Conservation (phyloP, 169 alveolate genomes). For the Cytauxzoon felis region DNA sequence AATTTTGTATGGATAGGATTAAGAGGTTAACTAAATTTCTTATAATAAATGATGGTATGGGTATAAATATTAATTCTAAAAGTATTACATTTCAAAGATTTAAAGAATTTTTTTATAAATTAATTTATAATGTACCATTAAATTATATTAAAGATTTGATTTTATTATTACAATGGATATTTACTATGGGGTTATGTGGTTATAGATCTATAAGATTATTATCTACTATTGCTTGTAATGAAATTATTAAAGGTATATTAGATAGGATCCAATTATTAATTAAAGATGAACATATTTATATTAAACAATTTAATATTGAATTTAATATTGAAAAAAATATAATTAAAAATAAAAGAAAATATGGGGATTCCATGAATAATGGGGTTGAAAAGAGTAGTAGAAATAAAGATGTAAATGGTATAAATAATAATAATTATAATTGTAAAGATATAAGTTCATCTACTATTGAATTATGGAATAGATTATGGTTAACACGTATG, state of each 20-base stretch:
- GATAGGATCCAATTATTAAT: slow-evolving; percentile 38
- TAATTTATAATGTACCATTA: slow-evolving; percentile 28
- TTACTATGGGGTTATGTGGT: slow-evolving; percentile 38
- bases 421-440: not conserved
- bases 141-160: slow-evolving; percentile 26
- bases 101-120: slow-evolving; percentile 54
- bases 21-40: slow-evolving; percentile 8
- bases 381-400: no score
- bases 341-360: slow-evolving; percentile 22
- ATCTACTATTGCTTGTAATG: slow-evolving; percentile 39
- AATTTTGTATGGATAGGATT: slow-evolving; percentile 27
- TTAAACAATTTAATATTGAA: slow-evolving; percentile 42
- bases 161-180: slow-evolving; percentile 32
- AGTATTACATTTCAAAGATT: slow-evolving; percentile 24
- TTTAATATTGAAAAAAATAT: slow-evolving; percentile 48
- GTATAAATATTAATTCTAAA: slow-evolving; percentile 29
- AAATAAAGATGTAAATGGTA: no score
- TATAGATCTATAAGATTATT: slow-evolving; percentile 45
- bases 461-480: slow-evolving; percentile 45
- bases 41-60: slow-evolving; percentile 51
- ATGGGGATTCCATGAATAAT: slow-evolving; percentile 10
- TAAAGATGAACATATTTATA: slow-evolving; percentile 37
- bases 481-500: slow-evolving; percentile 22
- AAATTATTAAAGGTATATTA: slow-evolving; percentile 18
- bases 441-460: slow-evolving; percentile 11